These are phyloP conservation scores for Annona squamosa DNA, from an alignment of 164 flowering plant genomes.

Conservation along the genomic window DNA sequence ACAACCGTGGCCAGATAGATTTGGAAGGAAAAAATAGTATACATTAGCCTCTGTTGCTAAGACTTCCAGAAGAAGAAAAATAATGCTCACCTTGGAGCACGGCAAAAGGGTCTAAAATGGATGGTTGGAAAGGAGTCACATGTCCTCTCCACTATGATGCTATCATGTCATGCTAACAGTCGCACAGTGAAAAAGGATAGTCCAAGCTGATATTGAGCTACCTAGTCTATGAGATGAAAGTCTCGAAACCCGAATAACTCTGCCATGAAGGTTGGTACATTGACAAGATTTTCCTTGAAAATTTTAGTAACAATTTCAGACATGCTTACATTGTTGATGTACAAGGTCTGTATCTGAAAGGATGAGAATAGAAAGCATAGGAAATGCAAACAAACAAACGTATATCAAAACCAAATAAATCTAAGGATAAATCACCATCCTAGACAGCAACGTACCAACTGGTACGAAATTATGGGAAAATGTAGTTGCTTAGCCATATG, in stretches of 20 bases:
- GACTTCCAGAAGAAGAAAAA: no score
- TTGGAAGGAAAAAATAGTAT: background rate
- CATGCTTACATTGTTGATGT: no score
- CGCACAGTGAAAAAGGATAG: background rate
- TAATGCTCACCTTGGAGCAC: background rate
- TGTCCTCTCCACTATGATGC: background rate
- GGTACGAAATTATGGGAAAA: no score
- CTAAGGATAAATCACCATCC: no score
- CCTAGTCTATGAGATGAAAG: background rate
- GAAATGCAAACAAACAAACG: no score
- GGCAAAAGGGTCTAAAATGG: background rate
- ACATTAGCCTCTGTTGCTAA: no score
- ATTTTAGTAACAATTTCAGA: no score
- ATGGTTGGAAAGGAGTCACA: background rate
- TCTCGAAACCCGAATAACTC: background rate
- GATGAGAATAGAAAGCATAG: no score
- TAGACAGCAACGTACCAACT: no score
- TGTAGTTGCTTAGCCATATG: no score
- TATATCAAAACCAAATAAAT: no score
- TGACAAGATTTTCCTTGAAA: background rate
- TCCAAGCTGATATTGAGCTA: background rate
- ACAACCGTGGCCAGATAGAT: background rate
- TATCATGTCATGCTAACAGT: background rate
- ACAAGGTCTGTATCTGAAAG: no score
- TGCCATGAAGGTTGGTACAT: background rate